Evolutionary conservation across 2,329 filamentous ascomycete genomes (phyloP).

Genomic region (Myrmaecium sp.): DNA sequence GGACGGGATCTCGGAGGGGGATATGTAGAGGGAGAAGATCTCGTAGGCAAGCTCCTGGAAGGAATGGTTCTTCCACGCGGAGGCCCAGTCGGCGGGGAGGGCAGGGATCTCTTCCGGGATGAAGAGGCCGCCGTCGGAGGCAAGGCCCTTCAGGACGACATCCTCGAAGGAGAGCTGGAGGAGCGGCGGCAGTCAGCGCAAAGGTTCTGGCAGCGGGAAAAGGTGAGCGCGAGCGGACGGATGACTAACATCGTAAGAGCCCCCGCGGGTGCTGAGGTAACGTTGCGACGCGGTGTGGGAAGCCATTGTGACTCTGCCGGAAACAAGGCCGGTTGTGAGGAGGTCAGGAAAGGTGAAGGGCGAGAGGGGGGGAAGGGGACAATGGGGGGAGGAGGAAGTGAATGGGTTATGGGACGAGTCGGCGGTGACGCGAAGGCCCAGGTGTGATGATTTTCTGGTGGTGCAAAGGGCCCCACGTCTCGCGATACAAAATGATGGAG

Average conservation of each 20-base stretch:
- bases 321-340: not conserved
- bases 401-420: too few relatives aligned
- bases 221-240: slow-evolving; percentile 4
- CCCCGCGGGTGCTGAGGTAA: slow-evolving; percentile 46
- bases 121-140: slow-evolving; percentile 74
- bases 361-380: too few relatives aligned
- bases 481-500: too few relatives aligned
- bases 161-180: slow-evolving; percentile 72
- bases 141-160: slow-evolving; percentile 77
- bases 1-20: slow-evolving; percentile 61
- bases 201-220: slow-evolving; percentile 3
- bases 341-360: not conserved
- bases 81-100: slow-evolving; percentile 45
- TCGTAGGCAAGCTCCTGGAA: slow-evolving; percentile 71
- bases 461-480: too few relatives aligned
- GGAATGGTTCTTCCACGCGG: slow-evolving; percentile 57
- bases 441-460: too few relatives aligned
- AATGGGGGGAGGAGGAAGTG: too few relatives aligned
- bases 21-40: slow-evolving; percentile 79
- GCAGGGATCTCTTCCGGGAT: slow-evolving; percentile 68
- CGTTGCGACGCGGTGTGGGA: slow-evolving; percentile 38
- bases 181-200: slow-evolving; percentile 6
- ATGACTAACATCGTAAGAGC: slow-evolving; percentile 40
- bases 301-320: slow-evolving; percentile 15
- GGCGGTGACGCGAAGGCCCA: too few relatives aligned